A percentile compares a stretch with the other conserved stretches of the same genome.
Conservation (phyloP, 208 protist genomes). For the Trypanosoma melophagium region DNA sequence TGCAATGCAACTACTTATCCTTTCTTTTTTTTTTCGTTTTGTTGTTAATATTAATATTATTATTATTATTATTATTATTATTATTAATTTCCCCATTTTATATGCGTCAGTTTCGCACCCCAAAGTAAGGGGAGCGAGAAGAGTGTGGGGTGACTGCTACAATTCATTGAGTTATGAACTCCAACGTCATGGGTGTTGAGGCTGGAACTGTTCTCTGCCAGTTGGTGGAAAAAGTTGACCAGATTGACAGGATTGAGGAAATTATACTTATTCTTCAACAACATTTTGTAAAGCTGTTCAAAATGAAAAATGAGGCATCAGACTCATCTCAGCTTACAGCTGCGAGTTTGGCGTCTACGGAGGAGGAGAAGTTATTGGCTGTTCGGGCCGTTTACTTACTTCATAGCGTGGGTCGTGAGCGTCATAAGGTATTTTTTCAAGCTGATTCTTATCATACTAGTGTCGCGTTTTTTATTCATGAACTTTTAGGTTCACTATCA, state of each 20-base stretch:
- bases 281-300: slow-evolving; percentile 64
- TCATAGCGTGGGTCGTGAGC: slow-evolving; percentile 40
- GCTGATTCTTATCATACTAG: slow-evolving; percentile 53
- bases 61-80: slow-evolving; percentile 8
- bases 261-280: slow-evolving; percentile 66
- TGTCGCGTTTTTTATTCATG: slow-evolving; percentile 83
- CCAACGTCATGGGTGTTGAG: slow-evolving; percentile 1
- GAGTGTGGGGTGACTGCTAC: neutral
- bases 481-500: slow-evolving; percentile 67
- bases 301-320: slow-evolving; percentile 11
- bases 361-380: slow-evolving; percentile 68
- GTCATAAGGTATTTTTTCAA: slow-evolving; percentile 48
- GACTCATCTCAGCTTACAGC: slow-evolving; percentile 19
- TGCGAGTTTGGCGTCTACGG: slow-evolving; percentile 48
- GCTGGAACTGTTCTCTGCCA: slow-evolving; percentile 16
- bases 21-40: slow-evolving; percentile 1
- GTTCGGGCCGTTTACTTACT: slow-evolving; percentile 57
- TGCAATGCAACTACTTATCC: neutral
- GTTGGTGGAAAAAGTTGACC: slow-evolving; percentile 44
- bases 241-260: slow-evolving; percentile 40
- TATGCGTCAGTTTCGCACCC: neutral
- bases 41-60: neutral
- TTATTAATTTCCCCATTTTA: neutral
- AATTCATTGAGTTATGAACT: neutral
- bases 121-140: neutral